phyloP scores from a whole-genome alignment of 2,329 filamentous ascomycete genomes.

The Scorias spongiosa region DNA sequence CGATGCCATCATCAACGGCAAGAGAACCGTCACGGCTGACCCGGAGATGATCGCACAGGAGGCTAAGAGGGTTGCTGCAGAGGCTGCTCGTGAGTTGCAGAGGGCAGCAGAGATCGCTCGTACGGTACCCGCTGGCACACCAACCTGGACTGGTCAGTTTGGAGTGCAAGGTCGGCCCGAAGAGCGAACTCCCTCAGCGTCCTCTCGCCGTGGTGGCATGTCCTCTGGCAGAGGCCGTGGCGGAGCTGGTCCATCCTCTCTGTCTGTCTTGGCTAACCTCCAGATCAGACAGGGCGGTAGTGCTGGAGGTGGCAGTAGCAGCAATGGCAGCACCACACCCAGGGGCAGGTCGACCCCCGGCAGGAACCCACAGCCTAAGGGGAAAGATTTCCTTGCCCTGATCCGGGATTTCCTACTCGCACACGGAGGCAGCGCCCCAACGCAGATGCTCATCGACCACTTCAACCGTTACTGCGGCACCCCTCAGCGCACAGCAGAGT shows the following conservation, averaged over 20 bases:
- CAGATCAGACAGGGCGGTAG: constrained; percentile 23
- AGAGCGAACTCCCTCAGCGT: constrained; percentile 16
- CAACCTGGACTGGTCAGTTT: constrained; percentile 84
- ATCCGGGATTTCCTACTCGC: constrained; percentile 66
- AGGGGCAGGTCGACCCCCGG: not conserved
- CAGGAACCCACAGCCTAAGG: constrained; percentile 17
- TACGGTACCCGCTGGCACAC: constrained; percentile 61
- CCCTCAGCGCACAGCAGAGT: constrained; percentile 52
- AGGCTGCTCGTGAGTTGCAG: constrained; percentile 62
- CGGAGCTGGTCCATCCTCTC: constrained; percentile 21
- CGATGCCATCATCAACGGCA: constrained; percentile 71
- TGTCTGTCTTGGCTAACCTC: constrained; percentile 29
- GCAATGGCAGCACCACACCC: constrained; percentile 5
- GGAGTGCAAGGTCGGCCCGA: constrained; percentile 62
- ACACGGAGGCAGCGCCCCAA: constrained; percentile 65
- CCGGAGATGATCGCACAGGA: constrained; percentile 65
- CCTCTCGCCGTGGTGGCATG: constrained; percentile 30
- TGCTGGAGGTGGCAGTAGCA: constrained; percentile 1
- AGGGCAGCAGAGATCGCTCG: constrained; percentile 58
- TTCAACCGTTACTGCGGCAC: constrained; percentile 70
- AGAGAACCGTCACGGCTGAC: constrained; percentile 52
- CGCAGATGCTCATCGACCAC: constrained; percentile 76
- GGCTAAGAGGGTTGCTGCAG: constrained; percentile 61
- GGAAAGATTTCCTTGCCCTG: constrained; percentile 30
- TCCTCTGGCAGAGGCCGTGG: constrained; percentile 23